Conservation (phyloP, 345 rosid species). For the Melaleuca alternifolia region DNA sequence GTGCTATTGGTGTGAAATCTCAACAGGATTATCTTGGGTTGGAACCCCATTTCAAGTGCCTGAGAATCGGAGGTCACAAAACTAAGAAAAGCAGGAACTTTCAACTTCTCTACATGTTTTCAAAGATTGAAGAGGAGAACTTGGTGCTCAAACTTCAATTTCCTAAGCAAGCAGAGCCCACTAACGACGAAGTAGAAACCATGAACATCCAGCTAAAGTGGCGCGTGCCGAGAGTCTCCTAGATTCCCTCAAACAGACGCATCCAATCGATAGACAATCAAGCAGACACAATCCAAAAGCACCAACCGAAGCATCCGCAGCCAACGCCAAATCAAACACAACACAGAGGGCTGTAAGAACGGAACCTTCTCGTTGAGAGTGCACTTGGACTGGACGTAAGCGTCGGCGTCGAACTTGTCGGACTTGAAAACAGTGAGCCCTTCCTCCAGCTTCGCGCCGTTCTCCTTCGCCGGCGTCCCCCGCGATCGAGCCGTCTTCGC, state of each 20-base stretch:
- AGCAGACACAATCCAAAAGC: background rate
- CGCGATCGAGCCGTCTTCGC: slow-evolving; percentile 58
- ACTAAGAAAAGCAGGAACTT: background rate
- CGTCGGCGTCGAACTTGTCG: slow-evolving; percentile 85
- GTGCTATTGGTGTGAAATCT: background rate
- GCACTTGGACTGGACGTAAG: slow-evolving; percentile 89
- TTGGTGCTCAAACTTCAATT: background rate
- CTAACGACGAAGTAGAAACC: background rate
- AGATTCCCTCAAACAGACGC: background rate
- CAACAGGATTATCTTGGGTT: background rate
- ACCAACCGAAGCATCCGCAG: background rate
- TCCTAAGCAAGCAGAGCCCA: background rate
- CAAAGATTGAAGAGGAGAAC: background rate
- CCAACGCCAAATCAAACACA: background rate
- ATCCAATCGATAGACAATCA: background rate
- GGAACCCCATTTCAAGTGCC: background rate
- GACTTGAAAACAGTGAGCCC: slow-evolving; percentile 81
- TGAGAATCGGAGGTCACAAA: background rate
- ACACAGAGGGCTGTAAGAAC: background rate
- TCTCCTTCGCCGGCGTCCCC: slow-evolving; percentile 54
- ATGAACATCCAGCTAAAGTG: background rate
- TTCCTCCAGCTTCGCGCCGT: slow-evolving; percentile 73
- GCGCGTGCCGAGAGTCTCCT: background rate
- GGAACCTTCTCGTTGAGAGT: slow-evolving; percentile 90
- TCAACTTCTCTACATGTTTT: background rate